Evolutionary conservation across 2,329 filamentous ascomycete genomes (phyloP).

Genomic region (Nothophaeocryptopus gaeumannii): DNA sequence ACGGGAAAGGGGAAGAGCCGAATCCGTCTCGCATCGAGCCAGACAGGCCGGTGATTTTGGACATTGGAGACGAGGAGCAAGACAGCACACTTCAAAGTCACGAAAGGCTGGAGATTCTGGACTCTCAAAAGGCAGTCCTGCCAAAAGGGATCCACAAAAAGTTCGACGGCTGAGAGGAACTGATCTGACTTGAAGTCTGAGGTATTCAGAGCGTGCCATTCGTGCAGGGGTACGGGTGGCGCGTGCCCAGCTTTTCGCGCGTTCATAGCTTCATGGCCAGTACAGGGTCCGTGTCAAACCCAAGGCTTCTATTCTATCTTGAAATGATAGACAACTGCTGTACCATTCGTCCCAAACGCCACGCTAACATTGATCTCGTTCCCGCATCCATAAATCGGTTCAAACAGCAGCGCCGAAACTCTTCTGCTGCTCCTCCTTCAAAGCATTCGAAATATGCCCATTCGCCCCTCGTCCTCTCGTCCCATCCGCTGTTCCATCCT

Average conservation of each 20-base stretch:
- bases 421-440: conserved; percentile 23
- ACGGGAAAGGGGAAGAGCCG: no score
- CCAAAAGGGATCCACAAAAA: no score
- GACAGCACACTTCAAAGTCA: background rate
- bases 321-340: background rate
- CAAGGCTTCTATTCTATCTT: background rate
- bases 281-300: no score
- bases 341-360: background rate
- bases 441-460: conserved; percentile 40
- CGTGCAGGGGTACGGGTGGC: no score
- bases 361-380: background rate
- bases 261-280: no score
- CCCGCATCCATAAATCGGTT: background rate
- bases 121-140: background rate
- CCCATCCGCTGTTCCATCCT: conserved; percentile 35
- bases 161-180: no score
- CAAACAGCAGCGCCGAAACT: background rate
- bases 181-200: no score
- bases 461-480: conserved; percentile 46
- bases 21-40: no score
- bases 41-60: background rate
- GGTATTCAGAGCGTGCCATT: no score
- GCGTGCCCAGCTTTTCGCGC: no score
- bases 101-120: conserved; percentile 4
- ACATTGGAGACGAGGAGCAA: conserved; percentile 1